Conservation (phyloP, 495 filamentous ascomycete species). For the Neurospora sp. region DNA sequence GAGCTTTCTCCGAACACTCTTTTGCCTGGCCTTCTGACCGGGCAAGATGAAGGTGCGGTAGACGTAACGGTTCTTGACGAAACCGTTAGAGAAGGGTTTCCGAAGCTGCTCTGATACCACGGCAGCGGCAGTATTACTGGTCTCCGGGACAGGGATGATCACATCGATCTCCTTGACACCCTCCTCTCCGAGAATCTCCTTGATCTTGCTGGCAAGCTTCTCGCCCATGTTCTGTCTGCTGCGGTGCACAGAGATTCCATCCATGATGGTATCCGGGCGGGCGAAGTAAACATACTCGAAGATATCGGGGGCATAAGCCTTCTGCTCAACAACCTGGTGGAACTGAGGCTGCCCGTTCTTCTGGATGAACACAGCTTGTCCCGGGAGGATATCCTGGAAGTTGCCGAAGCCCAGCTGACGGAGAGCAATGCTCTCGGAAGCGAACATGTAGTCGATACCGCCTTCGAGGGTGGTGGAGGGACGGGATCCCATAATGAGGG, state of each 20-base stretch:
- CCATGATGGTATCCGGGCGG: constrained; percentile 80
- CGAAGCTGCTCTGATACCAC: constrained; percentile 65
- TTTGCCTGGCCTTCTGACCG: constrained; percentile 72
- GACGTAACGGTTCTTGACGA: constrained; percentile 94
- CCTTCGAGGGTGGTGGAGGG: constrained; percentile 49
- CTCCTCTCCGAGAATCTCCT: constrained; percentile 60
- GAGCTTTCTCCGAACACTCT: constrained; percentile 64
- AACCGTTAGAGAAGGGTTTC: constrained; percentile 61
- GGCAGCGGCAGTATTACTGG: constrained; percentile 65
- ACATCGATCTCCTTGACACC: constrained; percentile 79
- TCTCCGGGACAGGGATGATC: constrained; percentile 31
- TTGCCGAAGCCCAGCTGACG: constrained; percentile 76
- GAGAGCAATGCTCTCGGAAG: constrained; percentile 90
- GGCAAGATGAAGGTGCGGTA: constrained; percentile 97
- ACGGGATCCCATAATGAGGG: constrained; percentile 71
- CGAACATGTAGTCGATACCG: constrained; percentile 89
- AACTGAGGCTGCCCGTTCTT: constrained; percentile 70
- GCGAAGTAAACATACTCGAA: constrained; percentile 89
- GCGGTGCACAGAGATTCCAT: constrained; percentile 84
- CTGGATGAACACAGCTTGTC: constrained; percentile 86
- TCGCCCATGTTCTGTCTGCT: constrained; percentile 88
- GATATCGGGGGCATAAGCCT: constrained; percentile 80
- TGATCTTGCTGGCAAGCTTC: constrained; percentile 71
- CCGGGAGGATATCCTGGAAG: constrained; percentile 76
- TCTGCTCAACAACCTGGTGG: constrained; percentile 60